These are phyloP conservation scores for Chamaecrista fasciculata DNA, from an alignment of 306 rosid species.

Conservation along the genomic window DNA sequence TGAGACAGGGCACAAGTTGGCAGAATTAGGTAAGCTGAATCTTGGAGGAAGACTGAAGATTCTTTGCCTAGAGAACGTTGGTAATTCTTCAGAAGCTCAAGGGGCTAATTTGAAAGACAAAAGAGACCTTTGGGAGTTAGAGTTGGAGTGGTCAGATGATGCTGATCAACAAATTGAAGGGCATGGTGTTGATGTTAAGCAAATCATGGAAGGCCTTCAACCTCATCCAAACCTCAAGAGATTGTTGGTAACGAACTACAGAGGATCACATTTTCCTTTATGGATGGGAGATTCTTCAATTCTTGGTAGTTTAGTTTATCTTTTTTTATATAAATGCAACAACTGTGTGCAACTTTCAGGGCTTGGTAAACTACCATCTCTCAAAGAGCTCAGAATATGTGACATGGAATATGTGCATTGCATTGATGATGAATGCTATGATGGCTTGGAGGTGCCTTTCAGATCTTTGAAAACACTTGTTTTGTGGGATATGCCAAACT, in stretches of 20 bases:
- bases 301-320: not conserved
- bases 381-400: not conserved
- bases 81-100: not conserved
- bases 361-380: not conserved
- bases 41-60: not conserved
- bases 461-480: not conserved
- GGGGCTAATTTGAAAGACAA: not conserved
- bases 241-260: not conserved
- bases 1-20: not conserved
- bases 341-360: not conserved
- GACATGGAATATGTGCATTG: not conserved
- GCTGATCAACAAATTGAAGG: not conserved
- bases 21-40: not conserved
- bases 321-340: not conserved
- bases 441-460: not conserved
- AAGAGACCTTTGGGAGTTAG: not conserved
- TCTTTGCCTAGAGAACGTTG: not conserved
- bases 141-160: not conserved
- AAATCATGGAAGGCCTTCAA: not conserved
- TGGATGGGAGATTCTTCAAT: not conserved
- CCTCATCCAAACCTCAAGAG: not conserved
- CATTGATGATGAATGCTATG: not conserved
- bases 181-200: not conserved
- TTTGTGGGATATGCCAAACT: not conserved
- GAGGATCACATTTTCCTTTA: not conserved